Base-by-base conservation (phyloP, 2,329 filamentous ascomycete species). In the Colletotrichum sp. region DNA sequence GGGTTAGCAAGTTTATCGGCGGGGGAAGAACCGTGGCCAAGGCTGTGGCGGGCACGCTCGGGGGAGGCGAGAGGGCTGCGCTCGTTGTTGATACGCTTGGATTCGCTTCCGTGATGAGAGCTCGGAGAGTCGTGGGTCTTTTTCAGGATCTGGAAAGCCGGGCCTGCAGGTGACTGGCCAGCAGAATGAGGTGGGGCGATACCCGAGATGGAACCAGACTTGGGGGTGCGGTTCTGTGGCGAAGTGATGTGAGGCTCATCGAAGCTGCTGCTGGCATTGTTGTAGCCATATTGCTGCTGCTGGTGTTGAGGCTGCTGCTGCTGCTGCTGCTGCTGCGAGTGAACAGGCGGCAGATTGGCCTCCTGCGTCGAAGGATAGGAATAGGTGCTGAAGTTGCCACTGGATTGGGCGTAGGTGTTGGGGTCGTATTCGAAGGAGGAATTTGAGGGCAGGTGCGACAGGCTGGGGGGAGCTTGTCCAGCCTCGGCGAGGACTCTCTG, bases 91-190 rank as follows among this genome's bases (percentile, higher is more conserved):
- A 84, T 79, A 29, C 81, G 84, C 77, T 86, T 86, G 72, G 85
- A 84, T 11, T 89, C 88, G 4, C 85, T 84, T 61, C 81, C 82
- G 68, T 84, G 81, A 74, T 87, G 75, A 68, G 85, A 85, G 77
- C 81, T 77, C 66, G 85, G 77, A 80, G 84, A 71, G 79, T 81
- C 72, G 69, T 83, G 82, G 22, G 86, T 85, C 83, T 91, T 91
- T 82, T 90, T 90, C 30, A 90, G 82, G 72, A 90, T 87, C 79
- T 90, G 88, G 73, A 89, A 85, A 59, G 84, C 81, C 27, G 85
- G 82, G 68, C 82, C 81, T 30, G 84, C 81, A 34, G 84, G 78
- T 78, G 83, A 67, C 78, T 83, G 72, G 79, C 81, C 78, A 77
- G 79, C 66, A 77, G 81, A 75, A 57, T 79, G 65, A 67, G 79